A percentile compares a stretch with the other conserved stretches of the same genome.
phyloP scores from a whole-genome alignment of 2,329 filamentous ascomycete species.

The Aspergillus pseudotamarii region DNA sequence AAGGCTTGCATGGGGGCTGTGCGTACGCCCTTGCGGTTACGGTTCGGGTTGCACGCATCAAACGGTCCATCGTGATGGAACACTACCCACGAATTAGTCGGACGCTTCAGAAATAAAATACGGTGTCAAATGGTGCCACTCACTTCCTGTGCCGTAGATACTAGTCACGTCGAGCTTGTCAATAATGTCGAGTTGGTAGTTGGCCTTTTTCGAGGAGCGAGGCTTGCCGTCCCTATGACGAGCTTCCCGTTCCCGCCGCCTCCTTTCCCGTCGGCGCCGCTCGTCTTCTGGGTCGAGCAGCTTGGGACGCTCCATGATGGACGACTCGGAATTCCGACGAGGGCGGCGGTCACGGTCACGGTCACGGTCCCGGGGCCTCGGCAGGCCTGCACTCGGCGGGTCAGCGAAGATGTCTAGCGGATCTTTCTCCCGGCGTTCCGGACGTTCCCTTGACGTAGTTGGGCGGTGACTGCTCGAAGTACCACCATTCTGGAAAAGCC shows the following conservation, averaged over 20 bases:
- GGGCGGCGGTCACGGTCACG: slow-evolving; percentile 45
- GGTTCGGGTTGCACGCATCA: slow-evolving; percentile 91
- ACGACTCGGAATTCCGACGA: slow-evolving; percentile 66
- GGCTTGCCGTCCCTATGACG: slow-evolving; percentile 44
- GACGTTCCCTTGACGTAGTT: slow-evolving; percentile 27
- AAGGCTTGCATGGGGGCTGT: slow-evolving; percentile 96
- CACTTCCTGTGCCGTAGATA: slow-evolving; percentile 89
- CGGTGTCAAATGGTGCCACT: slow-evolving; percentile 43
- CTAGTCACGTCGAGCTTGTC: slow-evolving; percentile 96
- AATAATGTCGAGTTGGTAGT: slow-evolving; percentile 74
- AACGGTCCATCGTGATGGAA: slow-evolving; percentile 98
- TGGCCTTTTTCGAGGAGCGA: slow-evolving; percentile 41
- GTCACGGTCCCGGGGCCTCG: slow-evolving; percentile 35
- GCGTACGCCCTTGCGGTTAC: slow-evolving; percentile 80
- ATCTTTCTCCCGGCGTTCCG: slow-evolving; percentile 31
- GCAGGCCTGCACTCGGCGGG: slow-evolving; percentile 36
- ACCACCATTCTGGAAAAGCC: slow-evolving; percentile 26
- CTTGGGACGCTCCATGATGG: slow-evolving; percentile 57
- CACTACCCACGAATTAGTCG: slow-evolving; percentile 55
- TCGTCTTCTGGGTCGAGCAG: slow-evolving; percentile 54
- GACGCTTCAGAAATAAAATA: neutral
- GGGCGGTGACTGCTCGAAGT: slow-evolving; percentile 26
- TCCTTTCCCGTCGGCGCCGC: slow-evolving; percentile 52
- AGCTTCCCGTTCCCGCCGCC: slow-evolving; percentile 53
- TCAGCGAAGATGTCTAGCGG: slow-evolving; percentile 54